Base-by-base conservation (phyloP, 305 asterid genomes). In the Plantago coronopus region DNA sequence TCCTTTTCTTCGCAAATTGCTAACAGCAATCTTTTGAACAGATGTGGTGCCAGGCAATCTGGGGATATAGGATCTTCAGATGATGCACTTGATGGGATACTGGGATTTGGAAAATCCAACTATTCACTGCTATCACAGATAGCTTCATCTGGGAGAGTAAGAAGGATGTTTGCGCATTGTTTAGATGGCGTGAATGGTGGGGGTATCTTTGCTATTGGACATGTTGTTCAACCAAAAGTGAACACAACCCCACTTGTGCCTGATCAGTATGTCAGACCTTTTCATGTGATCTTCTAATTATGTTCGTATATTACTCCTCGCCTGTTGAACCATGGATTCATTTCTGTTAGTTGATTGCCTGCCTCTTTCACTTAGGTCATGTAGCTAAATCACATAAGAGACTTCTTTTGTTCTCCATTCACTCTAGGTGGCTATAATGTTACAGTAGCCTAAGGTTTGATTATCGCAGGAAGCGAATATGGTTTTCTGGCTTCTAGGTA, bases 131-230 rank as follows among this genome's bases (percentile, higher is more conserved):
- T 93, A 70, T 93, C 99, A 63, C 99, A 93, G 82, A 83, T 93
- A 65, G 95, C 97, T 70, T 82, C 89, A 54, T 72, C 99, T 47
- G 95, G 97, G 62, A 83, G 84, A 78, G 94, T 93, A 54, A 93
- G 78, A 75, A 89, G 82, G 72, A 89, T 89, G 97, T 93, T 93
- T 83, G 99, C 99, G 37, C 99, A 89, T 80, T 93, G 99, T 76
- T 79, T 93, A 68, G 99, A 89, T 70, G 99, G 96, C 4, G 94
- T 76, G 51, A 89, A 89, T 74, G 99, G 99, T 76, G 99, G 99
- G 62, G 99, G 99, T 68, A 93, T 93, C 69, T 93, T 93, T 82
- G 99, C 99, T 63, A 93, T 93, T 64, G 99, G 99, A 72, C 89
- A 93, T 70, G 99, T 93, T 70, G 97, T 93, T 79, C 94, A 89